Evolutionary conservation across 192 early-diverging fungal species (phyloP), one percentile per base, ranked within the genome.

Genomic region (Mortierella hygrophila): DNA sequence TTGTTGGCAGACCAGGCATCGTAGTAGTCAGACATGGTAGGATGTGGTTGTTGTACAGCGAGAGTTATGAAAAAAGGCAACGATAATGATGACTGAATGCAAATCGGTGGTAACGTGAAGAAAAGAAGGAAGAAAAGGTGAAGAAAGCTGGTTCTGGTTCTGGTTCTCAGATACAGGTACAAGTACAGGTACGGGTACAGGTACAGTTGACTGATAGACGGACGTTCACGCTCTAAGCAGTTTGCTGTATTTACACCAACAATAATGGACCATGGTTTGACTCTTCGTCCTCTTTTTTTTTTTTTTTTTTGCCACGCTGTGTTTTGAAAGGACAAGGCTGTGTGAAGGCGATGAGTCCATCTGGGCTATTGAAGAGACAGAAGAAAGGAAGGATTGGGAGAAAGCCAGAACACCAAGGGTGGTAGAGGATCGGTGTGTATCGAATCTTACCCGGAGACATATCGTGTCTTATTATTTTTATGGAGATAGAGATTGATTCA

Each of bases 1-100:
- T 80, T 85, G 40, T 63, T 80, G 29, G 78, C 83, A n/a, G 83
- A 85, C 83, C 83, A 85, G 29, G 78, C 57, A 32, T 85, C 83
- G 44, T 85, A 85, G 41, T 85, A 85, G 42, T 80, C 78, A 3
- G 78, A 18, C 83, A 85, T 85, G 15, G 18, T 46, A 46, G 26
- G 29, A 46, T 49, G 46, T 29, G 38, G 76, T 63, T 5, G 26
- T 11, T 35, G 21, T 23, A 65, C 20, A 20, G 21, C 32, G 41
- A 76, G 57, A 52, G 18, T 20, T 20, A 52, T 18, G 18, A 49
- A 52, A 71, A 23, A 42, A 6, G 29, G 69, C 29, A 26, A 42
- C n/a, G 16, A 32, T 13, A 13, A 20, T n/a, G 18, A 35, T 7
- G 26, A 57, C 9, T 47, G 69, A 60, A 57, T 38, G 37, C n/a